These are phyloP conservation scores for Nyssa sinensis DNA, from an alignment of 148 eudicot species.

Conservation along the genomic window DNA sequence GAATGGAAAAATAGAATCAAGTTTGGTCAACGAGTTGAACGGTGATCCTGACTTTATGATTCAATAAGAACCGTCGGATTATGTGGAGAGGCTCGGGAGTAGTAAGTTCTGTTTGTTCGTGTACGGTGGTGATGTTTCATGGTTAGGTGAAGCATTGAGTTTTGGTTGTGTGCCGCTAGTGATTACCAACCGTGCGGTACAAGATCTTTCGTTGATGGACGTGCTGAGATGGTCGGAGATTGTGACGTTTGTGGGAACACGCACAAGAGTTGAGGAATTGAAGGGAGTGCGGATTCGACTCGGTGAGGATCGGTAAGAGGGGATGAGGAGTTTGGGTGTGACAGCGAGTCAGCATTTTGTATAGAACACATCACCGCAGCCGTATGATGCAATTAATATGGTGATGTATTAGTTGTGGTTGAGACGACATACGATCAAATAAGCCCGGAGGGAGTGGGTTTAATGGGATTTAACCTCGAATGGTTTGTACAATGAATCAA, in stretches of 20 bases:
- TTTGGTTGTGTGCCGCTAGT: constrained; percentile 81
- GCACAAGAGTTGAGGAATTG: constrained; percentile 28
- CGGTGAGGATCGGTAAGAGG: constrained; percentile 40
- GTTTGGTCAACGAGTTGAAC: constrained; percentile 29
- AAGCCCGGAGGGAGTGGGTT: constrained; percentile 36
- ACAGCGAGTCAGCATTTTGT: constrained; percentile 51
- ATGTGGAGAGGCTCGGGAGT: background rate
- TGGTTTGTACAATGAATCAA: too few relatives aligned
- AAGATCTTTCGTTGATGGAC: constrained; percentile 85
- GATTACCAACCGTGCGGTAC: constrained; percentile 74
- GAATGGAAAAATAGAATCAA: background rate
- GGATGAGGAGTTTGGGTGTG: constrained; percentile 61
- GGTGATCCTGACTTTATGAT: constrained; percentile 45
- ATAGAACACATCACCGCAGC: constrained; percentile 61
- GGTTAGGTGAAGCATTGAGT: constrained; percentile 56
- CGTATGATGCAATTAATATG: constrained; percentile 81
- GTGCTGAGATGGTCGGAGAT: constrained; percentile 74
- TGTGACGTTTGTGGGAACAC: constrained; percentile 52
- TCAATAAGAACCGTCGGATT: constrained; percentile 35
- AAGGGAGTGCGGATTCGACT: constrained; percentile 36
- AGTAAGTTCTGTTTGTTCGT: constrained; percentile 62
- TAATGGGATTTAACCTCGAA: too few relatives aligned
- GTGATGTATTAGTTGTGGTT: constrained; percentile 88
- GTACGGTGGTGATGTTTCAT: constrained; percentile 41
- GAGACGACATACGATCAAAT: constrained; percentile 68